Evolutionary conservation across 1,139 yeast species (phyloP).

Genomic region (Hemisphaericaspora xylofermentans): DNA sequence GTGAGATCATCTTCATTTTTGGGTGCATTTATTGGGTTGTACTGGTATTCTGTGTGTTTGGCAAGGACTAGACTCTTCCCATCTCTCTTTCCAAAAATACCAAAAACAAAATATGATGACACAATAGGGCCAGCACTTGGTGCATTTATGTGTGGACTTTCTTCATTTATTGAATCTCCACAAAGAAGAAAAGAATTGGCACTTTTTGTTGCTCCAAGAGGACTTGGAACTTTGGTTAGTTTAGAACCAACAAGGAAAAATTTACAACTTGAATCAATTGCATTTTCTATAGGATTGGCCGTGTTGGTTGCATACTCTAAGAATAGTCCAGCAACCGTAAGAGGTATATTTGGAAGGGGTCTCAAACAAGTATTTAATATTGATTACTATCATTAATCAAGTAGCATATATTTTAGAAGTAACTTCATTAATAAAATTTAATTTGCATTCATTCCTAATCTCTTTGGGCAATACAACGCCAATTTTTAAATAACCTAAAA

Average conservation of each 20-base stretch:
- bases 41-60: slow-evolving; percentile 41
- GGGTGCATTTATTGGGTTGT: slow-evolving; percentile 32
- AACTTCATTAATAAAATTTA: no score
- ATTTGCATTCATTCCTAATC: no score
- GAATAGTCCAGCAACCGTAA: slow-evolving; percentile 26
- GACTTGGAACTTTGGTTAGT: slow-evolving; percentile 35
- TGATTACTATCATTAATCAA: slow-evolving; percentile 15
- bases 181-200: slow-evolving; percentile 41
- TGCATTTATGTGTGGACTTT: slow-evolving; percentile 33
- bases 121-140: slow-evolving; percentile 33
- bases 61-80: slow-evolving; percentile 33
- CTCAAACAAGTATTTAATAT: slow-evolving; percentile 20
- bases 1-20: slow-evolving; percentile 34
- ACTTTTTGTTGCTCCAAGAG: slow-evolving; percentile 39
- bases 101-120: slow-evolving; percentile 28
- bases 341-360: slow-evolving; percentile 40
- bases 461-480: no score
- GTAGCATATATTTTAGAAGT: no score
- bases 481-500: no score
- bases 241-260: slow-evolving; percentile 26
- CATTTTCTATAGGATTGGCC: slow-evolving; percentile 35
- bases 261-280: slow-evolving; percentile 27
- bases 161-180: slow-evolving; percentile 33
- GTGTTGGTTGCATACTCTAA: slow-evolving; percentile 33
- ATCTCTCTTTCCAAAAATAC: slow-evolving; percentile 27